Evolutionary conservation across 495 filamentous ascomycete genomes (phyloP).

Genomic region (Lindgomyces ingoldianus): DNA sequence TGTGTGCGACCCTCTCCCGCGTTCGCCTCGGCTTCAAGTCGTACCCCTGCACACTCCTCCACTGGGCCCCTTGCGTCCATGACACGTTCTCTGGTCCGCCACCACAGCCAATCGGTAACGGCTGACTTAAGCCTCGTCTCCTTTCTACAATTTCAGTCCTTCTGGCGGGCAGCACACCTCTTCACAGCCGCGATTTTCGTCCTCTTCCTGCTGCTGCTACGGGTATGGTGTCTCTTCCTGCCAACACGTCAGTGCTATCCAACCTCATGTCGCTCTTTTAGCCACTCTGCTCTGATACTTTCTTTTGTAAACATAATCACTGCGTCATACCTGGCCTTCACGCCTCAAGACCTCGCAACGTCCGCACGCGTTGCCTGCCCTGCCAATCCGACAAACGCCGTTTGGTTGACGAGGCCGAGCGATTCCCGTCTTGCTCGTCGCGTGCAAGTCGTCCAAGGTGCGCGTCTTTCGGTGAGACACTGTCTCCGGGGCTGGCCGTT

Average conservation of each 20-base stretch:
- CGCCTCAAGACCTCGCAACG: constrained; percentile 28
- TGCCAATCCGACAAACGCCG: constrained; percentile 11
- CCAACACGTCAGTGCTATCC: constrained; percentile 25
- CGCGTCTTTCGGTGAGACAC: constrained; percentile 23
- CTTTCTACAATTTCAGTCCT: constrained; percentile 18
- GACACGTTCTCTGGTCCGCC: constrained; percentile 8
- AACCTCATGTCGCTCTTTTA: constrained; percentile 40
- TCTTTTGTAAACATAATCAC: constrained; percentile 39
- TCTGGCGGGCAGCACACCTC: not conserved
- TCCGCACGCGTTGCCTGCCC: constrained; percentile 34
- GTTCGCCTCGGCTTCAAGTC: constrained; percentile 3
- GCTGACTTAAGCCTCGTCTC: constrained; percentile 17
- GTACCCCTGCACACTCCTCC: constrained; percentile 8
- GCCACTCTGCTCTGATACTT: constrained; percentile 18
- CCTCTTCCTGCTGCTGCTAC: constrained; percentile 24
- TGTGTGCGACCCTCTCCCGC: not conserved
- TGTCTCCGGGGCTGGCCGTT: constrained; percentile 11
- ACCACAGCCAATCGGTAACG: not conserved
- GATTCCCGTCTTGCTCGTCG: constrained; percentile 21
- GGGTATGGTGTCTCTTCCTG: constrained; percentile 28
- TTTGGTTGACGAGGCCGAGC: constrained; percentile 7
- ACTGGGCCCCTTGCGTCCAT: constrained; percentile 6
- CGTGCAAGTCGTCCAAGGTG: constrained; percentile 26
- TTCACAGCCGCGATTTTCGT: constrained; percentile 27
- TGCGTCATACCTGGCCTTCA: constrained; percentile 17